phyloP scores from a whole-genome alignment of 225 moss, liverwort and hornwort species.

The Physcomitrellopsis africana region DNA sequence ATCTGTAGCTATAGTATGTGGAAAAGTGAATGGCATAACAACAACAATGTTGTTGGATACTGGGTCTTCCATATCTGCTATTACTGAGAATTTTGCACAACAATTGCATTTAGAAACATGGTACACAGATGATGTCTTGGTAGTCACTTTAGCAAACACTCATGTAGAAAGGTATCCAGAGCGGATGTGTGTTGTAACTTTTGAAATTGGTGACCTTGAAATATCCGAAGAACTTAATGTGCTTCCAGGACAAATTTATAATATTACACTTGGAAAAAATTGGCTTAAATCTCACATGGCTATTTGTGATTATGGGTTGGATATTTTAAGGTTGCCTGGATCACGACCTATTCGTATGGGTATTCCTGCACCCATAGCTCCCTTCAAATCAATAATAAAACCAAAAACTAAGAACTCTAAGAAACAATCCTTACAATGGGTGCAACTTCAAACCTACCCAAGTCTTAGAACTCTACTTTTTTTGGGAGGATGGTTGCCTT shows the following conservation, averaged over 20 bases:
- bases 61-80: conserved; percentile 58
- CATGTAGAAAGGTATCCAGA: conserved; percentile 54
- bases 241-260: conserved; percentile 59
- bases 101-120: conserved; percentile 54
- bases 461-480: conserved; percentile 40
- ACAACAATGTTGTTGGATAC: conserved; percentile 61
- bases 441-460: conserved; percentile 15
- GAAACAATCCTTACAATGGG: conserved; percentile 27
- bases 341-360: conserved; percentile 63
- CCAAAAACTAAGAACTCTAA: conserved; percentile 31
- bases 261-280: conserved; percentile 57
- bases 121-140: conserved; percentile 58
- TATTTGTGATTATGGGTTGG: conserved; percentile 59
- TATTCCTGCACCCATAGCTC: conserved; percentile 9
- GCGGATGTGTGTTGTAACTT: conserved; percentile 48
- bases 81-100: conserved; percentile 53
- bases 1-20: conserved; percentile 52
- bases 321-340: conserved; percentile 50
- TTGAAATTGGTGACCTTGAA: conserved; percentile 57
- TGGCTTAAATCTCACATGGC: conserved; percentile 68
- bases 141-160: conserved; percentile 61
- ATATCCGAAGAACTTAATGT: conserved; percentile 50
- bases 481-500: conserved; percentile 39
- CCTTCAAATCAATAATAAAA: conserved; percentile 27
- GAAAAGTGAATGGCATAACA: conserved; percentile 53